Evolutionary conservation across 2,329 filamentous ascomycete genomes (phyloP), one percentile per base, ranked within the genome.

Genomic region (Biscogniauxia mediterranea): DNA sequence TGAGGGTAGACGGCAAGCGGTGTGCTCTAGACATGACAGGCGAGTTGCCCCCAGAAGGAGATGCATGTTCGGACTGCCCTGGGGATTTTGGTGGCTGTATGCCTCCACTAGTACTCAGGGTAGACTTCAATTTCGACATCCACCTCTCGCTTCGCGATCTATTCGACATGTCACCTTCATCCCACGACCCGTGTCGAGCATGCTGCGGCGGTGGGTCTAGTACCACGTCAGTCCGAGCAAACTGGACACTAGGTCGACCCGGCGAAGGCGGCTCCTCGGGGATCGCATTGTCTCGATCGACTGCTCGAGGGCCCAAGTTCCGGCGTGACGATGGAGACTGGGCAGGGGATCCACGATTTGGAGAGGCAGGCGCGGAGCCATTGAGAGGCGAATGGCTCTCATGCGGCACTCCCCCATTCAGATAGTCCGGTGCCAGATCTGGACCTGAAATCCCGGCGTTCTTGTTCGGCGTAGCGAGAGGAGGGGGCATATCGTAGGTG

Each of bases 101-200:
- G 23, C 74, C 75, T n/a, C 79, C 75, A 7, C 78, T 76, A 11
- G 81, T 84, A 21, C 91, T 86, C 59, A 96, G 79, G 3, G 91
- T 89, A 13, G 70, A 73, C 72, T 90, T 92, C 64, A 96, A 76
- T 73, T 90, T 93, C 19, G 89, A 89, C 76, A 96, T 92, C 65
- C 96, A 83, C 23, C 89, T 89, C 21, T 85, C 84, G 59, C 84
- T 80, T 62, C 83, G 81, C 21, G 84, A 84, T 74, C 87, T 89
- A 60, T 78, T 79, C 15, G 80, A 74, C 8, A 79, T 77, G 46
- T 91, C 90, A n/a, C 77, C 81, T 56, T 90, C 87, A 53, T 90
- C 87, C 78, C 84, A 84, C 3, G 90, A 92, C 38, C 85, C 83
- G 52, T 89, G 83, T 61, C 87, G 82, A 32, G 83, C 85, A 66